Percentiles rank a stretch among this genome's conserved stretches.
Conservation (phyloP, 129 eudicot species). For the Kitagawia praeruptora region DNA sequence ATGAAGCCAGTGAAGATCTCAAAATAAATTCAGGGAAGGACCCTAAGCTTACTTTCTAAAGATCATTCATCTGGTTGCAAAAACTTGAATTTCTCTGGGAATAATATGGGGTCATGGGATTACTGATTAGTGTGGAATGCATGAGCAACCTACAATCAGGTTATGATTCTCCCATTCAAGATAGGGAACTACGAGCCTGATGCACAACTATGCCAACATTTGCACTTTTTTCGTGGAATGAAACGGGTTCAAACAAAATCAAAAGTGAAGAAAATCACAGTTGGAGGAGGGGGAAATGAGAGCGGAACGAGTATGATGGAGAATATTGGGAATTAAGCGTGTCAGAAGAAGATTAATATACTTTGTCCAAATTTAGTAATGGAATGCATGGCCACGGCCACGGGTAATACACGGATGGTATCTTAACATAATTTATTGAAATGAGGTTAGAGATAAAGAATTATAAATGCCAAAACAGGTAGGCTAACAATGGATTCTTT, state of each 20-base stretch:
- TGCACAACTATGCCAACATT: background rate
- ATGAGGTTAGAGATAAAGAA: no score
- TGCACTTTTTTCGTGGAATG: background rate
- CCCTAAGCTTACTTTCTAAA: conserved; percentile 4
- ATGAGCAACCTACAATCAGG: conserved; percentile 26
- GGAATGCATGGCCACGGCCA: background rate
- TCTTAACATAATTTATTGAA: no score
- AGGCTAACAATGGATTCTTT: background rate
- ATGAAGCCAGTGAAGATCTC: background rate
- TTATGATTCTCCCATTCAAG: conserved; percentile 78
- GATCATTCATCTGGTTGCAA: conserved; percentile 6
- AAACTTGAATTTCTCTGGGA: background rate
- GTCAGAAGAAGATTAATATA: background rate
- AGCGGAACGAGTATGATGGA: background rate
- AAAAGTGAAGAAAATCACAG: background rate
- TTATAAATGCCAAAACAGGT: background rate
- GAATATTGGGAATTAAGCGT: background rate
- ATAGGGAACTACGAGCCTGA: conserved; percentile 60
- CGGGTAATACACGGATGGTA: background rate
- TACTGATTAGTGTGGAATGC: background rate
- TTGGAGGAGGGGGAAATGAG: no score
- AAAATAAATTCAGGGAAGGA: background rate
- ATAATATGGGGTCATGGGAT: background rate
- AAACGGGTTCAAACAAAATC: background rate
- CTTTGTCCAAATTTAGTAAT: no score